Percentiles rank a stretch among this genome's conserved stretches.
Evolutionary conservation across 352 stramenopile genomes (phyloP).

Genomic region (Globisporangium paroecandrum): DNA sequence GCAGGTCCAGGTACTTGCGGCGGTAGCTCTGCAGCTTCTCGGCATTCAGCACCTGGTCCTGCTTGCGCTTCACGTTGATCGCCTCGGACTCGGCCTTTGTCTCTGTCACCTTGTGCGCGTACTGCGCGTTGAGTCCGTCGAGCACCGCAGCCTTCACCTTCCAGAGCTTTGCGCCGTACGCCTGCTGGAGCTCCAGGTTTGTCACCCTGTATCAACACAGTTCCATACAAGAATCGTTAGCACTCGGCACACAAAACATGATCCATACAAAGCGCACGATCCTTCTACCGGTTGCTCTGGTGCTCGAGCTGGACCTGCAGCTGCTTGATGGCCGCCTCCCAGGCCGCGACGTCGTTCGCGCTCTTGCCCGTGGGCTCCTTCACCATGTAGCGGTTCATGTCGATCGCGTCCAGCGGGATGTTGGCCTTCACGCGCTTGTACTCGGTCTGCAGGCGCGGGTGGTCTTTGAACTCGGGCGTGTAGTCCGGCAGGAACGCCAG

Average conservation of each 20-base stretch:
- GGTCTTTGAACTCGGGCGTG: conserved; percentile 47
- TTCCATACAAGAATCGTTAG: conserved; percentile 9
- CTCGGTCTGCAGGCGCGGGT: conserved; percentile 56
- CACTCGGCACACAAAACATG: neutral
- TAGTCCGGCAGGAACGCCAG: conserved; percentile 62
- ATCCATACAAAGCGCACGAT: neutral
- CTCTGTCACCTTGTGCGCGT: conserved; percentile 35
- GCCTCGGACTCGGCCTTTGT: conserved; percentile 36
- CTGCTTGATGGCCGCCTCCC: conserved; percentile 47
- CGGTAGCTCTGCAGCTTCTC: conserved; percentile 55
- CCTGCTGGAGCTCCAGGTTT: conserved; percentile 75
- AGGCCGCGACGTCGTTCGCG: conserved; percentile 40
- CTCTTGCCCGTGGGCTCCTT: conserved; percentile 38
- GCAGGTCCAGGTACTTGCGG: conserved; percentile 53
- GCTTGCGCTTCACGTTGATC: conserved; percentile 62
- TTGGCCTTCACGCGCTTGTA: conserved; percentile 69
- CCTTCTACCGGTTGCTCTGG: conserved; percentile 46
- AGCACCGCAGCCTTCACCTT: conserved; percentile 62
- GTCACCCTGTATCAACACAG: conserved; percentile 32
- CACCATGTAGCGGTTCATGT: conserved; percentile 69
- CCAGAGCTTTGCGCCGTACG: conserved; percentile 63
- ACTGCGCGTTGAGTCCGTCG: conserved; percentile 62
- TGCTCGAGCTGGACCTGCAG: conserved; percentile 56
- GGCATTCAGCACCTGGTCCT: conserved; percentile 66
- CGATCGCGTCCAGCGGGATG: conserved; percentile 64